A percentile compares a stretch with the other conserved stretches of the same genome.
Evolutionary conservation across 768 basidiomycete genomes (phyloP).

Genomic region (Xerocomellus intermedius): DNA sequence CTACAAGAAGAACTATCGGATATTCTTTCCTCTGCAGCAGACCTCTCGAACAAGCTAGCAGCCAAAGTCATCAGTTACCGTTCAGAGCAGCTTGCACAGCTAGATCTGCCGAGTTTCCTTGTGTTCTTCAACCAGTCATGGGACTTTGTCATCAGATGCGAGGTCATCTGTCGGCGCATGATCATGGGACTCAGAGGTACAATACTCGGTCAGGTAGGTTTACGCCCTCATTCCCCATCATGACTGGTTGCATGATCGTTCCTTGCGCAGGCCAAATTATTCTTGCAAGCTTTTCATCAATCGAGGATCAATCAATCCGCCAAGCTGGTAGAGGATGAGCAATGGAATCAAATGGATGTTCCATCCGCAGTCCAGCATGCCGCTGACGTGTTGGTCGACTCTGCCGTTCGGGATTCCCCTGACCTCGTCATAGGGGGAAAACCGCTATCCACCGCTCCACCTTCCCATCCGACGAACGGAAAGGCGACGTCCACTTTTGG

Average conservation of each 20-base stretch:
- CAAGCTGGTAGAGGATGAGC: slow-evolving; percentile 92
- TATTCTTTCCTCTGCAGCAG: slow-evolving; percentile 74
- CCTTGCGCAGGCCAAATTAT: slow-evolving; percentile 69
- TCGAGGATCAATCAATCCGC: slow-evolving; percentile 74
- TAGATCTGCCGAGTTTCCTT: slow-evolving; percentile 74
- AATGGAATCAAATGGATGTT: slow-evolving; percentile 82
- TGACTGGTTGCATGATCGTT: slow-evolving; percentile 1
- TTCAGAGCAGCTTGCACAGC: slow-evolving; percentile 72
- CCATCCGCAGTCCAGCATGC: slow-evolving; percentile 61
- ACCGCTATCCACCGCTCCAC: background rate
- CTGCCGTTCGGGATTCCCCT: slow-evolving; percentile 78
- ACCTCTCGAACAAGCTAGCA: slow-evolving; percentile 79
- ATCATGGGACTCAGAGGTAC: slow-evolving; percentile 89
- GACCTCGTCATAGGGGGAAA: slow-evolving; percentile 50
- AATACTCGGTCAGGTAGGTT: slow-evolving; percentile 72
- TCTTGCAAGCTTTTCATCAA: slow-evolving; percentile 86
- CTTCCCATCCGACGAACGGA: slow-evolving; percentile 10
- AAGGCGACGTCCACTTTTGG: slow-evolving; percentile 13
- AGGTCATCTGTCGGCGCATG: slow-evolving; percentile 84
- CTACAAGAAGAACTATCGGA: slow-evolving; percentile 71
- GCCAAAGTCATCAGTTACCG: slow-evolving; percentile 78
- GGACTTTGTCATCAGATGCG: slow-evolving; percentile 87
- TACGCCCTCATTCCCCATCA: background rate
- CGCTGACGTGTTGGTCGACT: slow-evolving; percentile 72
- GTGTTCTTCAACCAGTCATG: slow-evolving; percentile 82